Conservation (phyloP, 2,329 filamentous ascomycete genomes). For the Cordyceps tenuipes region DNA sequence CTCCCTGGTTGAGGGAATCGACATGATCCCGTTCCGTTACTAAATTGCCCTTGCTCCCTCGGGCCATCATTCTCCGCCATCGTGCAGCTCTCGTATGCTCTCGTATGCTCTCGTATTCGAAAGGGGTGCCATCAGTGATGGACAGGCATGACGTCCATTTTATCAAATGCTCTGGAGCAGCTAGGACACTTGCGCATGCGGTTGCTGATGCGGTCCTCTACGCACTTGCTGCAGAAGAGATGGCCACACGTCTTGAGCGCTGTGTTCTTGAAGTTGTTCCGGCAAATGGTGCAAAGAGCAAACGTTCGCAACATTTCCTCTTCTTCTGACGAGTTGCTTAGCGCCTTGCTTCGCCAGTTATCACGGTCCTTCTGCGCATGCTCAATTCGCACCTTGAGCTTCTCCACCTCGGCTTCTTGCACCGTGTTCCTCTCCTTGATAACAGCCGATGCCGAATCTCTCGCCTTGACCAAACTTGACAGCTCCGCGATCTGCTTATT, state of each 20-base stretch:
- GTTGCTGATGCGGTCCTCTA: constrained; percentile 81
- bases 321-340: constrained; percentile 72
- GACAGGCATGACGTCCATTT: constrained; percentile 75
- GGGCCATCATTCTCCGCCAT: background rate
- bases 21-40: background rate
- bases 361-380: constrained; percentile 77
- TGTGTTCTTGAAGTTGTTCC: constrained; percentile 88
- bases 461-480: constrained; percentile 63
- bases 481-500: constrained; percentile 71
- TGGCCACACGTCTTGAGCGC: constrained; percentile 91
- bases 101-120: background rate
- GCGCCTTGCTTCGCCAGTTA: constrained; percentile 72
- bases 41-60: background rate
- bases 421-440: constrained; percentile 50
- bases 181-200: constrained; percentile 92
- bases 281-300: constrained; percentile 79
- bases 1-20: background rate
- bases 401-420: constrained; percentile 69
- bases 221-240: constrained; percentile 84
- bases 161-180: constrained; percentile 86
- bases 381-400: constrained; percentile 67
- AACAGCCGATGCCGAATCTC: constrained; percentile 53
- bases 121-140: constrained; percentile 33
- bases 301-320: constrained; percentile 68
- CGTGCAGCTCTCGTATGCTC: background rate